These are phyloP conservation scores for Lagenidium sp. DNA, from an alignment of 352 stramenopile species.

Conservation along the genomic window DNA sequence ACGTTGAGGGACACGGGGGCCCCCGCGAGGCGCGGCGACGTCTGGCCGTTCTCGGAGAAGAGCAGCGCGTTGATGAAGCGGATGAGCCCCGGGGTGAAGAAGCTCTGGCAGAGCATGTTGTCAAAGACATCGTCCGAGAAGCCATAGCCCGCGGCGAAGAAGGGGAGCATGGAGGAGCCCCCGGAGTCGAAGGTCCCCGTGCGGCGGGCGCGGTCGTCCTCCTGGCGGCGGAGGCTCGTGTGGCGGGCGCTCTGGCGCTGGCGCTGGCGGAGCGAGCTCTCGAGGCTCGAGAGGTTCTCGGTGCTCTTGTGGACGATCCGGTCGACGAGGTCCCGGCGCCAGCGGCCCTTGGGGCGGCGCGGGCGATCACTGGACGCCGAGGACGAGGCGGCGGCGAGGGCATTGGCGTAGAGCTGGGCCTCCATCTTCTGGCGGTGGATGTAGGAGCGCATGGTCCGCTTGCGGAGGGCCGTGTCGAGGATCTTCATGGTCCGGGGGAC, in stretches of 20 bases:
- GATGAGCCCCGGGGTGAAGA: slow-evolving; percentile 50
- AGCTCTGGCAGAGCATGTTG: slow-evolving; percentile 67
- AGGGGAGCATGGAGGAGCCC: slow-evolving; percentile 32
- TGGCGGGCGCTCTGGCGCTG: slow-evolving; percentile 30
- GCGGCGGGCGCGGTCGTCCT: slow-evolving; percentile 28
- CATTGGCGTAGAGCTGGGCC: not conserved
- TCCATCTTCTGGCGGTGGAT: slow-evolving; percentile 27
- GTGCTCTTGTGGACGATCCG: slow-evolving; percentile 10
- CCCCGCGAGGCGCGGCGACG: not conserved
- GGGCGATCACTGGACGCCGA: not conserved
- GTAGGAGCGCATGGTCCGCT: slow-evolving; percentile 28
- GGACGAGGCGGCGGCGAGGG: not conserved
- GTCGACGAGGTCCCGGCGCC: not conserved
- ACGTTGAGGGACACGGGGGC: not conserved
- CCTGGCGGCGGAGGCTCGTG: slow-evolving; percentile 23
- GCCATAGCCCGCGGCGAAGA: slow-evolving; percentile 55
- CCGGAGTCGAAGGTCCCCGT: slow-evolving; percentile 26
- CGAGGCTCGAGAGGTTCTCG: slow-evolving; percentile 20
- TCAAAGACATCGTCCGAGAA: slow-evolving; percentile 62
- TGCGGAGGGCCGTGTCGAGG: slow-evolving; percentile 49
- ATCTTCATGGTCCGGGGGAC: slow-evolving; percentile 59
- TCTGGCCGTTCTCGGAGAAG: slow-evolving; percentile 39
- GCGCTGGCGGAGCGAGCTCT: slow-evolving; percentile 25
- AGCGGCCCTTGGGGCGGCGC: too few relatives aligned
- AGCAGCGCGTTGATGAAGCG: slow-evolving; percentile 58